phyloP scores from a whole-genome alignment of 345 rosid genomes.

The Brassica juncea region DNA sequence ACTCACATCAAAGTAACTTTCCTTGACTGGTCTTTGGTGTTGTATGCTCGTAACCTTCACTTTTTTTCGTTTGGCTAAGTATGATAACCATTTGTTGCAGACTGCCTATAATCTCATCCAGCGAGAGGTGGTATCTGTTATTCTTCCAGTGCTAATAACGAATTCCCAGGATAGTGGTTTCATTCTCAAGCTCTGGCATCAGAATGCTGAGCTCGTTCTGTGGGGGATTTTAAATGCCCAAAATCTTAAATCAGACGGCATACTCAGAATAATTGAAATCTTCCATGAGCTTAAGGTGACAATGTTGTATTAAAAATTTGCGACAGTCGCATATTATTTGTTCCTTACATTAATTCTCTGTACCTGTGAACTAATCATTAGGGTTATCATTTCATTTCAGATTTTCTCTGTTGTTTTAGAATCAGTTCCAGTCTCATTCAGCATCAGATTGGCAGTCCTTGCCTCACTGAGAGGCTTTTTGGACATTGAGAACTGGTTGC shows the following conservation, averaged over 20 bases:
- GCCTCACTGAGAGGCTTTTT: not conserved
- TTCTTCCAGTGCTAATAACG: not conserved
- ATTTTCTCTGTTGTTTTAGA: not conserved
- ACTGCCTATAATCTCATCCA: not conserved
- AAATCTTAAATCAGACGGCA: not conserved
- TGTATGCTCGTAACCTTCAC: not conserved
- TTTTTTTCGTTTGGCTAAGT: not conserved
- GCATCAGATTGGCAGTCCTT: not conserved
- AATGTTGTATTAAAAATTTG: not conserved
- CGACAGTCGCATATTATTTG: not conserved
- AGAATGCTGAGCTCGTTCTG: not conserved
- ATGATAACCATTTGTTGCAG: not conserved
- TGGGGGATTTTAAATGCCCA: conserved; percentile 2
- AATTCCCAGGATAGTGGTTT: not conserved
- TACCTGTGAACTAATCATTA: not conserved
- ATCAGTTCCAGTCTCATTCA: not conserved
- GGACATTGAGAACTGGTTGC: not conserved
- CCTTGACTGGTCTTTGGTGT: not conserved
- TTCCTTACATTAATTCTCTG: not conserved
- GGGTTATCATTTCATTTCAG: not conserved
- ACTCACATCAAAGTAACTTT: not conserved
- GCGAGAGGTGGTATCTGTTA: not conserved
- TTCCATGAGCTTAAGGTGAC: not conserved
- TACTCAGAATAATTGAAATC: not conserved
- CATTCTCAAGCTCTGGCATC: not conserved